Evolutionary conservation across 208 protist genomes (phyloP).

Genomic region (Trypanosomatidae sp.): DNA sequence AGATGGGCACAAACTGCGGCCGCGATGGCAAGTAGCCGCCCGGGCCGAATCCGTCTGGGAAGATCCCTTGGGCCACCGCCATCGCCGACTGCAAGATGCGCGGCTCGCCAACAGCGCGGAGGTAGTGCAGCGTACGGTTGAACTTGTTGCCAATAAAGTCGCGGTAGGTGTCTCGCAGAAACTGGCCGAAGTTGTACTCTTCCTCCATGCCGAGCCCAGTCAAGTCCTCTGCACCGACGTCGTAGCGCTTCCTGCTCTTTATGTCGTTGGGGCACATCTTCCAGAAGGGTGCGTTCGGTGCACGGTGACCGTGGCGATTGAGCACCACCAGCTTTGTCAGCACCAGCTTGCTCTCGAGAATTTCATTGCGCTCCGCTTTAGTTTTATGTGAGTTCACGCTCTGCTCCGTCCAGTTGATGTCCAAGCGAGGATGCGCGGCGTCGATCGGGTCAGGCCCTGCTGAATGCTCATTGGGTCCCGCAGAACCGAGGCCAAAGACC

Average conservation of each 20-base stretch:
- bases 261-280: constrained; percentile 62
- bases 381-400: constrained; percentile 31
- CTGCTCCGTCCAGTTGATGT: constrained; percentile 62
- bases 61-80: constrained; percentile 74
- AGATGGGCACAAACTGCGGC: constrained; percentile 83
- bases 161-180: constrained; percentile 53
- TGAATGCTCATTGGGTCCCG: not conserved
- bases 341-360: constrained; percentile 47
- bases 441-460: constrained; percentile 8
- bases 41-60: constrained; percentile 78
- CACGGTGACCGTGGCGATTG: constrained; percentile 81
- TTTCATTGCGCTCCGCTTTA: constrained; percentile 33
- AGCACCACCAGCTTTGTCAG: constrained; percentile 75
- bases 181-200: constrained; percentile 72
- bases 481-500: constrained; percentile 10
- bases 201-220: constrained; percentile 79
- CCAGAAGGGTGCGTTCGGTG: constrained; percentile 82
- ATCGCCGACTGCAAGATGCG: constrained; percentile 82
- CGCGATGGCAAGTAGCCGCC: constrained; percentile 64
- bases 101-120: constrained; percentile 83
- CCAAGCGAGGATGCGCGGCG: constrained; percentile 42
- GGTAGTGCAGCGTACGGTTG: constrained; percentile 76
- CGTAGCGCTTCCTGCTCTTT: constrained; percentile 49
- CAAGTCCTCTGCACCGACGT: constrained; percentile 70
- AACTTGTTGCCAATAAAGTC: constrained; percentile 69